A percentile compares a stretch with the other conserved stretches of the same genome.
phyloP scores from a whole-genome alignment of 495 filamentous ascomycete species.

The Pseudoneurospora amorphoporcata region DNA sequence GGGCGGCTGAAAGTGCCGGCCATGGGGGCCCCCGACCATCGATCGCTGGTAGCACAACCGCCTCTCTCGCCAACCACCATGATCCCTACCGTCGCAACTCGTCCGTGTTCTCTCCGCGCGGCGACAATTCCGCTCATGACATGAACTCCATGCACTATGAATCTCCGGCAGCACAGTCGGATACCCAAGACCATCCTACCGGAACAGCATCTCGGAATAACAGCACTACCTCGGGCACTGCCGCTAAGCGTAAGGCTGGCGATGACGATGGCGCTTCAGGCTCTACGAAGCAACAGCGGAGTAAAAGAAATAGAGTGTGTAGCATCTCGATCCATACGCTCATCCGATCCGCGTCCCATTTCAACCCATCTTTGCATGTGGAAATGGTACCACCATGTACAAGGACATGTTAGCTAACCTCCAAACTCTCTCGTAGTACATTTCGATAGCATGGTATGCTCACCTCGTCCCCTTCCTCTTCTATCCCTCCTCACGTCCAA shows the following conservation, averaged over 20 bases:
- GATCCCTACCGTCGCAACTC: constrained; percentile 7
- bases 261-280: constrained; percentile 24
- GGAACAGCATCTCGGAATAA: constrained; percentile 19
- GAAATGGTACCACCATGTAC: background rate
- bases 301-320: constrained; percentile 49
- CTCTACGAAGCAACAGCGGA: constrained; percentile 38
- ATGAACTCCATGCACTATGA: background rate
- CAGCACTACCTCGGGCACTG: constrained; percentile 2
- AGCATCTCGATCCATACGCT: background rate
- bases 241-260: constrained; percentile 3
- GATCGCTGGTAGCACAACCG: background rate
- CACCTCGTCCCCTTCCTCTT: background rate
- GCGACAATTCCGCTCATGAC: constrained; percentile 27
- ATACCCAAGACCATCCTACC: background rate
- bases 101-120: constrained; percentile 21
- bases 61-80: background rate
- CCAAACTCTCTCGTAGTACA: constrained; percentile 45
- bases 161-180: constrained; percentile 1
- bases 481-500: background rate
- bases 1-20: background rate
- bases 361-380: background rate
- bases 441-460: constrained; percentile 80
- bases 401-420: background rate
- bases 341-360: background rate
- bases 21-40: background rate